These are phyloP conservation scores for Aspergillus brasiliensis DNA, from an alignment of 2,329 filamentous ascomycete genomes.

Conservation along the genomic window DNA sequence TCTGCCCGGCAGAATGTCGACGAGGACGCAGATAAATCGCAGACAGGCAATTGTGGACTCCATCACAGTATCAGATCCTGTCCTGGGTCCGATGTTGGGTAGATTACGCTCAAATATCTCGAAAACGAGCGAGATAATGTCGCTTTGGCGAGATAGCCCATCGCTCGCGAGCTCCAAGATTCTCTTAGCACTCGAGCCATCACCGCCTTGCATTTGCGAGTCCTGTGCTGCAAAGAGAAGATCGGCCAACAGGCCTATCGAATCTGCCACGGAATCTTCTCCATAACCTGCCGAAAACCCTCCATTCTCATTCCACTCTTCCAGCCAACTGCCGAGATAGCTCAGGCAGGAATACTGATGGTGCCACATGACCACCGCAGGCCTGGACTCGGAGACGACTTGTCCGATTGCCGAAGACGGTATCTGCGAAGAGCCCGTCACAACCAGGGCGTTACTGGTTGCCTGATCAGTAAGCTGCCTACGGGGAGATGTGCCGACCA, in stretches of 20 bases:
- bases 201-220: slow-evolving; percentile 30
- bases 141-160: slow-evolving; percentile 52
- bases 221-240: slow-evolving; percentile 57
- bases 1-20: slow-evolving; percentile 73
- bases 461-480: slow-evolving; percentile 25
- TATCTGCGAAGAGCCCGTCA: slow-evolving; percentile 40
- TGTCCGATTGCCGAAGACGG: slow-evolving; percentile 46
- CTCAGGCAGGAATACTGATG: slow-evolving; percentile 76
- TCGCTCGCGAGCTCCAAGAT: slow-evolving; percentile 55
- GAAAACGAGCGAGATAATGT: slow-evolving; percentile 79
- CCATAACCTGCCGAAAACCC: slow-evolving; percentile 57
- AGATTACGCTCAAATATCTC: slow-evolving; percentile 76
- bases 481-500: slow-evolving; percentile 38
- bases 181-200: slow-evolving; percentile 42
- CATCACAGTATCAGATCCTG: slow-evolving; percentile 64
- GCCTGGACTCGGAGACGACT: slow-evolving; percentile 76
- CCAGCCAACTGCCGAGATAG: slow-evolving; percentile 71
- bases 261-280: slow-evolving; percentile 68
- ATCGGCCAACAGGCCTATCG: slow-evolving; percentile 72
- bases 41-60: slow-evolving; percentile 73
- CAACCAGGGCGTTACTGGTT: slow-evolving; percentile 36
- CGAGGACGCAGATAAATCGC: slow-evolving; percentile 74
- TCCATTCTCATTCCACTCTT: slow-evolving; percentile 50
- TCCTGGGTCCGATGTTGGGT: slow-evolving; percentile 55
- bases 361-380: slow-evolving; percentile 73